Evolutionary conservation across 768 basidiomycete genomes (phyloP), one percentile per base, ranked within the genome.

Genomic region (Termitomyces sp.): DNA sequence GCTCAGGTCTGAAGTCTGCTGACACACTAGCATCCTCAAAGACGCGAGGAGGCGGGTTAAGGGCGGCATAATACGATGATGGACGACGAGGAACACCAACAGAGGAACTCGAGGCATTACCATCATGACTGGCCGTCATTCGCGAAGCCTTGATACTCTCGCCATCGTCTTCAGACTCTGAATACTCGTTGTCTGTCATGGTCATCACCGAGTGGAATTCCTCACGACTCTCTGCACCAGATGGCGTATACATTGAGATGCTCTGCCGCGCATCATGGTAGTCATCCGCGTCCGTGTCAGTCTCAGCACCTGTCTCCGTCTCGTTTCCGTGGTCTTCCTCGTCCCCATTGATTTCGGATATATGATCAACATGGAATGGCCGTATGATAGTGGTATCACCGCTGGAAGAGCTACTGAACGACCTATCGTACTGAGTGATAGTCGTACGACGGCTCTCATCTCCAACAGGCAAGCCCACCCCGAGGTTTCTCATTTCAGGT

Each of bases 261-360:
- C 78, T 92, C 67, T 87, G 85, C 46, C 85, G 75, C 2, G 93
- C 94, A 68, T 95, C 93, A 1, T 86, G 77, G 64, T 90, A 93
- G 58, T 92, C 84, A 18, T 86, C 89, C 34, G 67, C 70, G 43
- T 87, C 86, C 2, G 83, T 84, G 59, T 90, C 89, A 0, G 84
- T 84, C 58, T 87, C 88, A 0, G 82, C 81, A 50, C 85, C 88
- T 1, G 79, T 79, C 43, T 85, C 88, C 0, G 86, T 87, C 72
- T 86, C 85, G 12, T 82, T 84, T 53, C 77, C 79, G 20, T 79
- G 78, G 44, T 73, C 75, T 2, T 73, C 73, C 14, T 63, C 68
- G 5, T 70, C 71, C 39, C 61, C 67, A 27, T 39, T 48, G 7
- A n/a, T 39, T 42, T 58, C 39, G 34, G 22, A n/a, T 9, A 27